Percentiles rank a stretch among this genome's conserved stretches.
These are phyloP conservation scores for Plasmopara halstedii DNA, from an alignment of 352 stramenopile species.

Conservation along the genomic window DNA sequence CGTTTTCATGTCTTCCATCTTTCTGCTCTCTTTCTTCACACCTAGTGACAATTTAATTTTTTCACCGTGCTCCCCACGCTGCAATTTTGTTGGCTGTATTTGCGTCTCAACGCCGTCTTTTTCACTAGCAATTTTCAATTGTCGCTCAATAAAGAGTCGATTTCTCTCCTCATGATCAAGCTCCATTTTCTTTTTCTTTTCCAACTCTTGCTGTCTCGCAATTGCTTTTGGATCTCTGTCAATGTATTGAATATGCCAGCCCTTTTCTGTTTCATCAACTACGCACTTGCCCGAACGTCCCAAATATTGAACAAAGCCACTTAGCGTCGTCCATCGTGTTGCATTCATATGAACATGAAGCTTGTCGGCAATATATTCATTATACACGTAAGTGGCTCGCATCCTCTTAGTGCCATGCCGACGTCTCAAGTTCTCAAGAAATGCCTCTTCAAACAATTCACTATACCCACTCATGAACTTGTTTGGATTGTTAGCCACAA, in stretches of 20 bases:
- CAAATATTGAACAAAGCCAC: slow-evolving; percentile 97
- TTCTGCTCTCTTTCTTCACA: slow-evolving; percentile 8
- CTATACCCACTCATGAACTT: slow-evolving; percentile 92
- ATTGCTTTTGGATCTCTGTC: slow-evolving; percentile 90
- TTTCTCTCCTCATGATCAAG: slow-evolving; percentile 88
- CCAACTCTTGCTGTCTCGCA: slow-evolving; percentile 79
- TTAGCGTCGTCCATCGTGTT: slow-evolving; percentile 96
- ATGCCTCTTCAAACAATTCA: slow-evolving; percentile 92
- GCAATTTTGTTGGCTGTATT: slow-evolving; percentile 53
- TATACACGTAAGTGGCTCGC: slow-evolving; percentile 96
- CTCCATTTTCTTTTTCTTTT: slow-evolving; percentile 84
- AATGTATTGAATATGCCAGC: slow-evolving; percentile 96
- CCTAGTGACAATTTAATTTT: slow-evolving; percentile 37
- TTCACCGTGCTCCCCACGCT: slow-evolving; percentile 33
- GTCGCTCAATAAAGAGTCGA: slow-evolving; percentile 59
- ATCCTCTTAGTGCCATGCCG: slow-evolving; percentile 95
- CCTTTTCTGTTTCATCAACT: slow-evolving; percentile 98
- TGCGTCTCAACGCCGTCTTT: slow-evolving; percentile 21
- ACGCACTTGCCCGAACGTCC: slow-evolving; percentile 94
- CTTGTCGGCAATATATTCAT: slow-evolving; percentile 99
- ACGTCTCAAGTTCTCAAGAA: slow-evolving; percentile 91
- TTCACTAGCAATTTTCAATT: slow-evolving; percentile 56
- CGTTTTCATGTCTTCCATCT: slow-evolving; percentile 18
- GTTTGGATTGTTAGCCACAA: slow-evolving; percentile 94
- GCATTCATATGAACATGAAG: slow-evolving; percentile 99